A percentile compares a stretch with the other conserved stretches of the same genome.
Conservation (phyloP, 371 early-diverging fungal genomes). For the Mucor indicus region DNA sequence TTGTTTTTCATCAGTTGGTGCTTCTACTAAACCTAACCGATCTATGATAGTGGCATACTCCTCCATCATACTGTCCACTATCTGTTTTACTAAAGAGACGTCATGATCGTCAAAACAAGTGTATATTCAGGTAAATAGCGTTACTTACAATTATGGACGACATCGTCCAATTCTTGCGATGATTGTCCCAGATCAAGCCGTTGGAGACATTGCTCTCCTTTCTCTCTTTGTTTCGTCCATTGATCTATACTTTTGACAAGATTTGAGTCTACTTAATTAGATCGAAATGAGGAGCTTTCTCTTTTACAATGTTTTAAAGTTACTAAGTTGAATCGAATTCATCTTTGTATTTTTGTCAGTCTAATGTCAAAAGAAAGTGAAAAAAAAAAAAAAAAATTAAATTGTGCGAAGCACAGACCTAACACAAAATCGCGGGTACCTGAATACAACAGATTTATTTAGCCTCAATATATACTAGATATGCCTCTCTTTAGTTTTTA, state of each 20-base stretch:
- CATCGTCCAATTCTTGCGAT: conserved; percentile 9
- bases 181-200: conserved; percentile 8
- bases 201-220: conserved; percentile 16
- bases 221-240: conserved; percentile 21
- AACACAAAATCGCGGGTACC: too few species aligned
- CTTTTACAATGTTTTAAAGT: too few species aligned
- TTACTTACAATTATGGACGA: conserved; percentile 12
- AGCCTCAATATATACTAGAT: too few species aligned
- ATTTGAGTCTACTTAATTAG: conserved; percentile 3
- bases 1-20: not conserved
- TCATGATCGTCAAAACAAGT: not conserved
- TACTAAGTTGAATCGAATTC: too few species aligned
- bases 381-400: too few species aligned
- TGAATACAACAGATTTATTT: too few species aligned
- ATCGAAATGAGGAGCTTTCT: too few species aligned
- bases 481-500: too few species aligned
- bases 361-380: too few species aligned
- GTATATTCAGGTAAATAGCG: not conserved
- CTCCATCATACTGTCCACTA: conserved; percentile 20
- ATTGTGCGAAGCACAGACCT: too few species aligned
- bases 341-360: too few species aligned
- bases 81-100: conserved; percentile 7
- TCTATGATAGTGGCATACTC: conserved; percentile 7
- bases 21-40: conserved; percentile 7
- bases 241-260: conserved; percentile 12